Evolutionary conservation across 1,284 basidiomycete species (phyloP).

Genomic region (Peniophora sp.): DNA sequence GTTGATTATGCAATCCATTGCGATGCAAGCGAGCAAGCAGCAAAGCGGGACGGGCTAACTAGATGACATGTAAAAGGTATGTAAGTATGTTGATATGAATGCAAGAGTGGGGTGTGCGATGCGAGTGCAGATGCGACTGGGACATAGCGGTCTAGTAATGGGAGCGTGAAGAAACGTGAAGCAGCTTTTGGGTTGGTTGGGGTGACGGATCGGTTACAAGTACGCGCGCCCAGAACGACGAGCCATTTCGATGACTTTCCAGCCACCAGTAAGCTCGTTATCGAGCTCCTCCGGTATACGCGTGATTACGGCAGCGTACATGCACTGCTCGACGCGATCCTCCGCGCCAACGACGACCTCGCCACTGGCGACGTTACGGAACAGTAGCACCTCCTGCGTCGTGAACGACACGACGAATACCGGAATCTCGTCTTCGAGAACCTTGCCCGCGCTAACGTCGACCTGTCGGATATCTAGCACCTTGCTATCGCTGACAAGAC

Average conservation of each 20-base stretch:
- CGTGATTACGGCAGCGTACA: constrained; percentile 90
- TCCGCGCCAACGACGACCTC: constrained; percentile 86
- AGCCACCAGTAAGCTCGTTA: constrained; percentile 93
- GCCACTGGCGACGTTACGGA: constrained; percentile 83
- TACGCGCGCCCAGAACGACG: constrained; percentile 32
- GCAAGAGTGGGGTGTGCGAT: constrained; percentile 1
- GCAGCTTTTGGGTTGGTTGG: not conserved
- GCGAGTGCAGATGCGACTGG: not conserved
- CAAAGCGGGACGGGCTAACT: too few relatives aligned
- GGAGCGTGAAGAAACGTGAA: not conserved
- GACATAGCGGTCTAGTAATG: not conserved
- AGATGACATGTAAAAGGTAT: too few relatives aligned
- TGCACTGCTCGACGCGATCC: constrained; percentile 86
- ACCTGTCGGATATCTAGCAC: constrained; percentile 93
- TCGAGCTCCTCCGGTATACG: constrained; percentile 80
- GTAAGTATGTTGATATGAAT: not conserved
- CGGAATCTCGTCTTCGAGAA: constrained; percentile 85
- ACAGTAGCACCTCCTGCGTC: constrained; percentile 91
- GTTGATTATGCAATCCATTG: too few relatives aligned
- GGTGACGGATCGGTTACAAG: constrained; percentile 16
- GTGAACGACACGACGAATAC: constrained; percentile 92
- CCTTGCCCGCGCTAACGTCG: constrained; percentile 80
- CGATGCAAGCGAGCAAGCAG: too few relatives aligned
- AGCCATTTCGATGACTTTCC: constrained; percentile 79
- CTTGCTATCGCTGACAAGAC: constrained; percentile 84